phyloP scores from a whole-genome alignment of 441 rosid genomes.

The Aquilaria agallochum region DNA sequence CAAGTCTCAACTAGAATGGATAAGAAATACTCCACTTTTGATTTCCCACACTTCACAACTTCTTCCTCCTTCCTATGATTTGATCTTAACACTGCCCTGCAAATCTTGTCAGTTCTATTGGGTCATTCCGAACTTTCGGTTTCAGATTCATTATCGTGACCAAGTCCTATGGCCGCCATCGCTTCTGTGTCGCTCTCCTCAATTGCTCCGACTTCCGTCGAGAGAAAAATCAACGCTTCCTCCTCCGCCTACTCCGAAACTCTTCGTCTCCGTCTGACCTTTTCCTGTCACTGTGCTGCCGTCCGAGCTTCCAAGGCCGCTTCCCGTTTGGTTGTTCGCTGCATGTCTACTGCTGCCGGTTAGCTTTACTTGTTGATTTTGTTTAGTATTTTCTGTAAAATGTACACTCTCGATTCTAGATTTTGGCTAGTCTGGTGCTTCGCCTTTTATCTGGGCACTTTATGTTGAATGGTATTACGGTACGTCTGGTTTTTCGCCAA shows the following conservation, averaged over 20 bases:
- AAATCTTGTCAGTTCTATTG: no score
- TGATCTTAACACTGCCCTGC: neutral
- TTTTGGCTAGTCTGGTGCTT: no score
- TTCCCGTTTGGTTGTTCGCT: slow-evolving; percentile 47
- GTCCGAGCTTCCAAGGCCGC: slow-evolving; percentile 36
- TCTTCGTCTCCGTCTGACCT: slow-evolving; percentile 34
- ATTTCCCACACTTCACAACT: slow-evolving; percentile 39
- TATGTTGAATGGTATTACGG: neutral
- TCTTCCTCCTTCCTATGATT: slow-evolving; percentile 24
- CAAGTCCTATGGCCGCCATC: slow-evolving; percentile 56
- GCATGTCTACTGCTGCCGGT: slow-evolving; percentile 71
- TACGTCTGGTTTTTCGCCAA: slow-evolving; percentile 1
- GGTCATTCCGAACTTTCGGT: no score
- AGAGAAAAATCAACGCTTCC: slow-evolving; percentile 30
- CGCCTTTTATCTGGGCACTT: neutral
- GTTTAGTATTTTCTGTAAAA: neutral
- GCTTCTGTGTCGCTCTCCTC: slow-evolving; percentile 65
- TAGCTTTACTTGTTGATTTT: slow-evolving; percentile 5
- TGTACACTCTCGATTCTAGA: neutral
- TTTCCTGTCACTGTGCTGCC: slow-evolving; percentile 30
- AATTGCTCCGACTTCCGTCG: slow-evolving; percentile 35
- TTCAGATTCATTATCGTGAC: no score
- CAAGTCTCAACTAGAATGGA: slow-evolving; percentile 6
- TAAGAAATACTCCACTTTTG: slow-evolving; percentile 8
- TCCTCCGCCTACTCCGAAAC: slow-evolving; percentile 31